Evolutionary conservation across 2,329 filamentous ascomycete genomes (phyloP), one percentile per base, ranked within the genome.

Genomic region (Ophiostoma pallidulum): DNA sequence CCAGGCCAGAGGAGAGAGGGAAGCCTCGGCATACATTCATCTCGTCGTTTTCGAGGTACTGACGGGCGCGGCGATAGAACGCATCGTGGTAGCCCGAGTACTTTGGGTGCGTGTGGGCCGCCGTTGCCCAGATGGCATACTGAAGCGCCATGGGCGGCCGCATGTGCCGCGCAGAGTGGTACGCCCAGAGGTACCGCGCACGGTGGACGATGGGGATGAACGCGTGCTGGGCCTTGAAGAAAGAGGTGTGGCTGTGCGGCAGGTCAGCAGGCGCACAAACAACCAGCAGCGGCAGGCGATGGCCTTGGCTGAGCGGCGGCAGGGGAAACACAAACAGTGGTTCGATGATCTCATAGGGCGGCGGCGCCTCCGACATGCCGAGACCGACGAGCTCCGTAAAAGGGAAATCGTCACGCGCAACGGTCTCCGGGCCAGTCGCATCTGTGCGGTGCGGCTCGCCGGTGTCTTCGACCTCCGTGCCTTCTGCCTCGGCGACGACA

Each of bases 121-220:
- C 86, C 56, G 86, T 69, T n/a, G 82, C 77, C 88, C 89, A 95
- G 61, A 96, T 86, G 20, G 82, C 83, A 63, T 96, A 96, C 58
- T 90, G 78, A 36, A 96, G 67, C 58, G 80, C 86, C 59, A 94
- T 78, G 1, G 90, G 86, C 3, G 91, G 90, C 48, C 86, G 82
- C 71, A 83, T 78, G 49, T 85, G 75, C 1, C 86, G 80, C 3
- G 82, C 73, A 3, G 71, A 71, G 58, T 90, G 83, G 65, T 92
- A 82, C 3, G 84, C 76, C 26, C 84, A 79, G 51, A 84, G 69
- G 60, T 88, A 95, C 32, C 86, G 78, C 16, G 77, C 77, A 29
- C 80, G 80, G 58, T 96, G 87, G 35, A 96, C 74, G 56, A 96
- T 77, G 4, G 90, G 88, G 28, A 84, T 63, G 35, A 81, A 80